These are phyloP conservation scores for Epithele typhae DNA, from an alignment of 768 basidiomycete genomes.

Conservation along the genomic window DNA sequence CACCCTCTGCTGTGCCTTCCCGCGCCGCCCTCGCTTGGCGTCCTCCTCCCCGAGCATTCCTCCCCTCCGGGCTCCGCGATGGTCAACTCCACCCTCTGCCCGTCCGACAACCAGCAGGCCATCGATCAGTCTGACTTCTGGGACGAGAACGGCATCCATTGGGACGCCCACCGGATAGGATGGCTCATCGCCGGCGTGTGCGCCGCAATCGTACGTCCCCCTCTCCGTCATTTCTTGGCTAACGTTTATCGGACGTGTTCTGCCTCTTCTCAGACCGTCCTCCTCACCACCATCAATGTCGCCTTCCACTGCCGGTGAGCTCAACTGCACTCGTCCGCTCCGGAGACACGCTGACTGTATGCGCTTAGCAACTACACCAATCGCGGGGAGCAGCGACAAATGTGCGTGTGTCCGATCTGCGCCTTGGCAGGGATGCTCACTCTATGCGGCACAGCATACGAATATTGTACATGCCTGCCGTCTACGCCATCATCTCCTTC, in stretches of 20 bases:
- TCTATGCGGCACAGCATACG: slow-evolving; percentile 48
- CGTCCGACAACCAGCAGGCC: slow-evolving; percentile 42
- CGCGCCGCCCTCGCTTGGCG: no score
- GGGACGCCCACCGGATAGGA: slow-evolving; percentile 64
- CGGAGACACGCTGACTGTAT: not conserved
- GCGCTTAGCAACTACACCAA: slow-evolving; percentile 64
- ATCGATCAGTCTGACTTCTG: slow-evolving; percentile 65
- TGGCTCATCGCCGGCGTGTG: slow-evolving; percentile 71
- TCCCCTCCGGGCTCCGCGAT: no score
- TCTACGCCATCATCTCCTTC: slow-evolving; percentile 82
- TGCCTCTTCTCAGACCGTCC: slow-evolving; percentile 48
- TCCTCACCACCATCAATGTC: slow-evolving; percentile 55
- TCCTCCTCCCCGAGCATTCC: no score
- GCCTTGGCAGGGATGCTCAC: not conserved
- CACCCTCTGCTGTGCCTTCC: no score
- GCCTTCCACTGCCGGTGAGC: slow-evolving; percentile 61
- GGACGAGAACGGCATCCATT: slow-evolving; percentile 47
- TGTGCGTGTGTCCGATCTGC: slow-evolving; percentile 37
- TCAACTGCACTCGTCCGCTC: not conserved
- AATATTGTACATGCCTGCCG: slow-evolving; percentile 78
- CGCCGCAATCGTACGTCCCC: slow-evolving; percentile 44
- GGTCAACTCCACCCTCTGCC: slow-evolving; percentile 37
- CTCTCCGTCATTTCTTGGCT: slow-evolving; percentile 3
- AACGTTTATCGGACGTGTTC: no score
- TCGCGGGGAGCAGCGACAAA: slow-evolving; percentile 72